phyloP scores from a whole-genome alignment of 2,329 filamentous ascomycete genomes.

The Aspergillus neoniger region DNA sequence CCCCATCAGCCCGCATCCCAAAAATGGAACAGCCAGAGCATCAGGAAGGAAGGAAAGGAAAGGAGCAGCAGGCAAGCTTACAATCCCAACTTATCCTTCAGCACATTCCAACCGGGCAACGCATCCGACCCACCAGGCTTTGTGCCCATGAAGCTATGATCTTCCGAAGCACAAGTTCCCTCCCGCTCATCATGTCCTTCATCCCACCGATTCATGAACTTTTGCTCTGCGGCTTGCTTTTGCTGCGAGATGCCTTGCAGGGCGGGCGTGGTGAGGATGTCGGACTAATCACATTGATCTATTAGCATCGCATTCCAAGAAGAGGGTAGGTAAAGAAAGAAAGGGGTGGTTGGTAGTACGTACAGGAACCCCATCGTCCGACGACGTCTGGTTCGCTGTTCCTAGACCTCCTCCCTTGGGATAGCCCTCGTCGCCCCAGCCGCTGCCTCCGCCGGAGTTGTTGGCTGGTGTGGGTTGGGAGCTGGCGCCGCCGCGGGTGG shows the following conservation, averaged over 20 bases:
- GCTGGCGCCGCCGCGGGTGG: constrained; percentile 29
- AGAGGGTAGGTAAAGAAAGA: not conserved
- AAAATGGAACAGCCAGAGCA: constrained; percentile 4
- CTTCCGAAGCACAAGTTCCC: constrained; percentile 31
- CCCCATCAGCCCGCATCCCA: not conserved
- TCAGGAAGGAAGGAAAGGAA: not conserved
- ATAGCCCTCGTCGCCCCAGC: constrained; percentile 27
- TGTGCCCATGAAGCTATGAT: constrained; percentile 34
- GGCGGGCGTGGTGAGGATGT: not conserved
- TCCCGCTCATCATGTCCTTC: constrained; percentile 14
- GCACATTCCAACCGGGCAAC: constrained; percentile 33
- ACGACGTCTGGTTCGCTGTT: not conserved
- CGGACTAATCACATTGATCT: not conserved
- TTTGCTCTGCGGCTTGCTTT: constrained; percentile 27
- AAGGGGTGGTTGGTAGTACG: not conserved
- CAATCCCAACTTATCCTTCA: constrained; percentile 23
- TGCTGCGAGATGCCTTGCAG: constrained; percentile 12
- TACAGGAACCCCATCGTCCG: constrained; percentile 20
- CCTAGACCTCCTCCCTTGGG: constrained; percentile 22
- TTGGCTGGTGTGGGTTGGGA: constrained; percentile 33
- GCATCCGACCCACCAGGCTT: constrained; percentile 31
- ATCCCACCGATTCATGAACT: constrained; percentile 21
- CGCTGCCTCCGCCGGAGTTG: constrained; percentile 25
- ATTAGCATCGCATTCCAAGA: not conserved
- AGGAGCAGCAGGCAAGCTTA: not conserved